These are phyloP conservation scores for Syncephalastrum contaminatum DNA, from an alignment of 371 early-diverging fungal genomes.

Conservation along the genomic window DNA sequence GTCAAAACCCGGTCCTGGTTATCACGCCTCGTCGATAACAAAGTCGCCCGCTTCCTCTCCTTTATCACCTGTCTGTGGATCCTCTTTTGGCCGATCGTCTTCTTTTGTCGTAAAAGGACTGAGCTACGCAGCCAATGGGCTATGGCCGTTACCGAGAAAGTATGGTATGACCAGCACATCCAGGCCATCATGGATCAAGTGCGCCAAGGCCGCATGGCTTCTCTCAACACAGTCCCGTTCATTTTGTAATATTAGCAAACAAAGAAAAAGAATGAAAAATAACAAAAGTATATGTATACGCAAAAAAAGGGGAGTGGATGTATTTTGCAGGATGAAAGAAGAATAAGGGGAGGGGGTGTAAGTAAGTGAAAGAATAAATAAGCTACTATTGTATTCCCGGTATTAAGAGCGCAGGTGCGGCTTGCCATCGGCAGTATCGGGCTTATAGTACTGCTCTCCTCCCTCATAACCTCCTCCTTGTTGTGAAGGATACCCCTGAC, in stretches of 20 bases:
- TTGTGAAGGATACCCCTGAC: slow-evolving; percentile 5
- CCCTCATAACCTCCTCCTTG: slow-evolving; percentile 1
- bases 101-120: slow-evolving; percentile 21
- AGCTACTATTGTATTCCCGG: no score
- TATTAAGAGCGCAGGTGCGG: slow-evolving; percentile 14
- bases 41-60: slow-evolving; percentile 22
- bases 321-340: no score
- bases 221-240: slow-evolving; percentile 15
- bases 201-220: neutral
- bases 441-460: slow-evolving; percentile 12
- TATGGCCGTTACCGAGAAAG: slow-evolving; percentile 35
- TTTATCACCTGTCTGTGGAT: slow-evolving; percentile 44
- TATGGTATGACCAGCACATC: slow-evolving; percentile 34
- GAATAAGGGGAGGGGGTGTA: no score
- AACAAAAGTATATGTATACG: neutral
- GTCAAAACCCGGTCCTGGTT: slow-evolving; percentile 30
- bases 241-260: slow-evolving; percentile 10
- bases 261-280: slow-evolving; percentile 1
- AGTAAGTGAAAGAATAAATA: no score
- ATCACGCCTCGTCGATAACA: slow-evolving; percentile 29
- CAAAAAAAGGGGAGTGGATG: neutral
- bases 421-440: slow-evolving; percentile 18
- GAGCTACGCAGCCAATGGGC: slow-evolving; percentile 38
- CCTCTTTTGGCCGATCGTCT: slow-evolving; percentile 30
- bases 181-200: slow-evolving; percentile 24